These are phyloP conservation scores for Skeletonema marinoi DNA, from an alignment of 108 stramenopile species.

Conservation along the genomic window DNA sequence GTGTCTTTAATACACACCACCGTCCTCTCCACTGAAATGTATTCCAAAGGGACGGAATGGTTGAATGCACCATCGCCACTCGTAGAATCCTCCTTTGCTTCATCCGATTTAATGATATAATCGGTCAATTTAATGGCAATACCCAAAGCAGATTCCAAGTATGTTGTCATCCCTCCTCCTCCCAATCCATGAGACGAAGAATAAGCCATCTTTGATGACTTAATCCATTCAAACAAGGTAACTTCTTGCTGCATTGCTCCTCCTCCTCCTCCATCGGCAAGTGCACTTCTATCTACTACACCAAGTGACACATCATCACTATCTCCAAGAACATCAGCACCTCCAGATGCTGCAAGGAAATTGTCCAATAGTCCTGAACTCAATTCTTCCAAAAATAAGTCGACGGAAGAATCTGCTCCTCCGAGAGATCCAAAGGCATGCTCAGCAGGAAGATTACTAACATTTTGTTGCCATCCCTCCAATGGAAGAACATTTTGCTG, in stretches of 20 bases:
- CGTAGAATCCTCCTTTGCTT: background rate
- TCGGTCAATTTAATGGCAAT: slow-evolving; percentile 34
- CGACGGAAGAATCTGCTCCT: background rate
- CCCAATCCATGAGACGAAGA: background rate
- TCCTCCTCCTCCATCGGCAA: background rate
- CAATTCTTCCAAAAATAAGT: background rate
- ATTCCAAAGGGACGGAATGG: slow-evolving; percentile 16
- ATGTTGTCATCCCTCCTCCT: background rate
- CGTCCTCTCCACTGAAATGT: slow-evolving; percentile 12
- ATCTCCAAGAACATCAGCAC: background rate
- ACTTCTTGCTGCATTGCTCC: background rate
- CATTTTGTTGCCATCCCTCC: no score
- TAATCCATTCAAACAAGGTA: slow-evolving; percentile 12
- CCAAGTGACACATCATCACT: background rate
- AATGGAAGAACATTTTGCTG: no score
- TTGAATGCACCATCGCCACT: background rate
- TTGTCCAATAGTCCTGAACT: background rate
- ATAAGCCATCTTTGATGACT: background rate
- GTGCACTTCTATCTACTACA: background rate
- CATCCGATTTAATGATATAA: slow-evolving; percentile 7
- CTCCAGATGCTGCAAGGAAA: background rate
- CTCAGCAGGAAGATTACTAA: no score
- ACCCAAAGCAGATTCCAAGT: slow-evolving; percentile 11
- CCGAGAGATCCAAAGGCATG: no score
- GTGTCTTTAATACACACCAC: background rate